Conservation (phyloP, 2,329 filamentous ascomycete genomes). For the Trichophyton benhamiae region DNA sequence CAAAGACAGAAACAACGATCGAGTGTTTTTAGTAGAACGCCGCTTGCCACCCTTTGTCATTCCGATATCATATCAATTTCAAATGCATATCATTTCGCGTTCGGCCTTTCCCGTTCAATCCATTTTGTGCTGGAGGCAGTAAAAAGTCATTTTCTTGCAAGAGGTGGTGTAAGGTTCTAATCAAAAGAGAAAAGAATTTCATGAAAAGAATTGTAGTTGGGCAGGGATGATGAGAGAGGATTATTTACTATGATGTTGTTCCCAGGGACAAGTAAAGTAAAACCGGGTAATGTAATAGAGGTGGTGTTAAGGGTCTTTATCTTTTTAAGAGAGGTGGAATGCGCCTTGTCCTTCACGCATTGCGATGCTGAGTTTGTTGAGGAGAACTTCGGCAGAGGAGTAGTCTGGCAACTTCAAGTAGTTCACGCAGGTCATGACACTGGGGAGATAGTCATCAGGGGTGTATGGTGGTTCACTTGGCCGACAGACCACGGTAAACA, state of each 20-base stretch:
- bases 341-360: slow-evolving; percentile 94
- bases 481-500: slow-evolving; percentile 98
- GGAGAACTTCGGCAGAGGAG: slow-evolving; percentile 62
- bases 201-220: background rate
- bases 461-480: slow-evolving; percentile 89
- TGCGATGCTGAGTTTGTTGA: slow-evolving; percentile 65
- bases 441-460: slow-evolving; percentile 95
- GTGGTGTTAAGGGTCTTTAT: background rate
- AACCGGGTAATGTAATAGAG: background rate
- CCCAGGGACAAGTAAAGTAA: background rate
- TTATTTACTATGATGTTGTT: background rate
- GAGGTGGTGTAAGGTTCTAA: background rate
- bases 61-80: slow-evolving; percentile 1
- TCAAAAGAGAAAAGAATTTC: background rate
- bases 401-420: slow-evolving; percentile 98
- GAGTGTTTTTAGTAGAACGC: background rate
- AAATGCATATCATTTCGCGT: slow-evolving; percentile 1
- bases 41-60: background rate
- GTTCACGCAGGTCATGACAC: slow-evolving; percentile 99
- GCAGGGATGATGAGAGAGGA: background rate
- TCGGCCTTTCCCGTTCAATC: background rate
- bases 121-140: background rate
- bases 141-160: background rate
- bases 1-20: background rate
- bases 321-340: slow-evolving; percentile 67